These are phyloP conservation scores for Brassica hybrid DNA, from an alignment of 441 rosid species.

Conservation along the genomic window DNA sequence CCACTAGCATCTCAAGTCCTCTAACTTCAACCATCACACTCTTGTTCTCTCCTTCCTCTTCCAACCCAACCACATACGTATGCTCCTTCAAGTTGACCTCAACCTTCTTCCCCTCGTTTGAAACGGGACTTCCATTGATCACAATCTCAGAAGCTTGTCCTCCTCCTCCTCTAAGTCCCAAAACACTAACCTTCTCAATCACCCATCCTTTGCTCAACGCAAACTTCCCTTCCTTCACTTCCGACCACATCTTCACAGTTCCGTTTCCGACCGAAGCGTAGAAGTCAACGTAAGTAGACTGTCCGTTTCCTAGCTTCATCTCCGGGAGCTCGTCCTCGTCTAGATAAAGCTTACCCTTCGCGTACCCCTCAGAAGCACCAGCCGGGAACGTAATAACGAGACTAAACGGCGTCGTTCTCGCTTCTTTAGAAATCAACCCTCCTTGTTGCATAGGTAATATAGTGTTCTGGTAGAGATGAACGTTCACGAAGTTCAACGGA, in stretches of 20 bases:
- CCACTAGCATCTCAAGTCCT: conserved; percentile 68
- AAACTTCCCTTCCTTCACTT: too few relatives aligned
- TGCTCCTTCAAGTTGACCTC: conserved; percentile 57
- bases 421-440: conserved; percentile 83
- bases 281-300: conserved; percentile 62
- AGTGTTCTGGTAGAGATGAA: conserved; percentile 82
- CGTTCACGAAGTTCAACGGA: conserved; percentile 81
- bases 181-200: too few relatives aligned
- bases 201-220: too few relatives aligned
- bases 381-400: conserved; percentile 77
- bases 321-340: conserved; percentile 91
- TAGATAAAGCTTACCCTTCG: conserved; percentile 73
- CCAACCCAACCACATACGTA: too few relatives aligned
- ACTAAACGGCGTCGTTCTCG: conserved; percentile 79
- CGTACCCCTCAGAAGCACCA: conserved; percentile 61
- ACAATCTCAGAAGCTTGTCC: conserved; percentile 49
- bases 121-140: conserved; percentile 51
- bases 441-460: conserved; percentile 94
- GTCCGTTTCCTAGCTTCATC: conserved; percentile 81
- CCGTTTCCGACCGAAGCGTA: conserved; percentile 65
- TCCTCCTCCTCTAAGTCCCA: conserved; percentile 69
- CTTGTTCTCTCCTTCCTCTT: conserved; percentile 47
- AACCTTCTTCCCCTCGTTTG: conserved; percentile 37
- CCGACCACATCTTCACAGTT: conserved; percentile 74
- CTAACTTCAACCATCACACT: conserved; percentile 61